Evolutionary conservation across 129 eudicot genomes (phyloP).

Genomic region (Artemisia annua): DNA sequence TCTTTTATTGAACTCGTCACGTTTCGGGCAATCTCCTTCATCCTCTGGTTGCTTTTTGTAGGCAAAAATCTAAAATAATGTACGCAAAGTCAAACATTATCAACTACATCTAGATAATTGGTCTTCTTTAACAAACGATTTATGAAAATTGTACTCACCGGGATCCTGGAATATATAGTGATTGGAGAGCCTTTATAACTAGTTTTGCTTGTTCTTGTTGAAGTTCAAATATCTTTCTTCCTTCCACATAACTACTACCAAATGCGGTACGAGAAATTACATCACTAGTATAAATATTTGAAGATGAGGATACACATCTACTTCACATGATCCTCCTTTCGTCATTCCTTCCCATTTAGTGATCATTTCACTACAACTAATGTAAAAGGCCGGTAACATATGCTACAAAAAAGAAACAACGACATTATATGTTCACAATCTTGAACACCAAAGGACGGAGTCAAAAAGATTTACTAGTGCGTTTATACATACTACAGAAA

Average conservation of each 20-base stretch:
- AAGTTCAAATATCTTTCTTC: too few relatives aligned
- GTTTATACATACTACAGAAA: too few relatives aligned
- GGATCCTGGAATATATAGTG: conserved; percentile 30
- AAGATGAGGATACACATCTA: conserved; percentile 47
- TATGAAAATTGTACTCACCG: conserved; percentile 26
- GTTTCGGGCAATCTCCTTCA: conserved; percentile 27
- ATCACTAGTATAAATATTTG: conserved; percentile 40
- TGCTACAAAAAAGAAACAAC: conserved; percentile 25
- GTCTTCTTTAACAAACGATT: background rate
- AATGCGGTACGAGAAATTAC: conserved; percentile 60
- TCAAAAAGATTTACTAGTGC: too few relatives aligned
- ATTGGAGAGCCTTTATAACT: too few relatives aligned
- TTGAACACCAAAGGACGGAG: too few relatives aligned
- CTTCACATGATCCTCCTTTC: conserved; percentile 33
- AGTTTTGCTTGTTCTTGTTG: too few relatives aligned
- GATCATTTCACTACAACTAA: conserved; percentile 38
- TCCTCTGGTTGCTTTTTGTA: conserved; percentile 20
- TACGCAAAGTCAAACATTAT: background rate
- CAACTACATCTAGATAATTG: too few relatives aligned
- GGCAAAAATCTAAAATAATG: conserved; percentile 35
- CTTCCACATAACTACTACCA: conserved; percentile 25
- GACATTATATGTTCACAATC: background rate
- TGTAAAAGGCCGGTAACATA: conserved; percentile 49
- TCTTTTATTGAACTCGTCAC: conserved; percentile 20
- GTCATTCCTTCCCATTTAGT: conserved; percentile 46